phyloP scores from a whole-genome alignment of 106 monocot genomes.

The Dendrobium catenatum region DNA sequence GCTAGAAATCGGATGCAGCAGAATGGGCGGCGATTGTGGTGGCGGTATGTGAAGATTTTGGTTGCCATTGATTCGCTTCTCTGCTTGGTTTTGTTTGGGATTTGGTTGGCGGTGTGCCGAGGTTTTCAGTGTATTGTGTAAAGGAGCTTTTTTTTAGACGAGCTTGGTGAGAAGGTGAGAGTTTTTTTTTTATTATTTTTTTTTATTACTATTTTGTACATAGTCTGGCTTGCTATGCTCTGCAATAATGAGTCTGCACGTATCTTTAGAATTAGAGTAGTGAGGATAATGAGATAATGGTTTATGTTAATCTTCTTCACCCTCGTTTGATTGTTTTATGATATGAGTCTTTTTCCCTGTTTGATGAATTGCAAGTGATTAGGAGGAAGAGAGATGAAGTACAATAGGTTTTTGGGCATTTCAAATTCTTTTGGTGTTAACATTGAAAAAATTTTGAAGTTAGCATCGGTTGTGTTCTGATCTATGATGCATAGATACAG shows the following conservation, averaged over 20 bases:
- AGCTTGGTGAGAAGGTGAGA: too few species aligned
- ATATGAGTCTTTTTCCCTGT: neutral
- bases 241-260: neutral
- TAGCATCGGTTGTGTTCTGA: too few species aligned
- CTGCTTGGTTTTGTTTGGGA: constrained; percentile 31
- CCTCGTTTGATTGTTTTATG: neutral
- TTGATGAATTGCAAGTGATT: neutral
- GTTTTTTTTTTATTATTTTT: neutral
- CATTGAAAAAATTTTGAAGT: too few species aligned
- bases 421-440: too few species aligned
- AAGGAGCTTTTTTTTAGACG: neutral
- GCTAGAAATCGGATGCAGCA: neutral
- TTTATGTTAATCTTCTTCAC: neutral
- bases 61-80: constrained; percentile 19
- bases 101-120: constrained; percentile 36
- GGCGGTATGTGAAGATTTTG: constrained; percentile 33
- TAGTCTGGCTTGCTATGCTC: neutral
- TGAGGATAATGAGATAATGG: neutral
- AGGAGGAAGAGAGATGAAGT: neutral
- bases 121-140: constrained; percentile 24
- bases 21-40: constrained; percentile 21
- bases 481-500: too few species aligned
- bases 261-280: neutral
- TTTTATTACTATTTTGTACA: neutral
- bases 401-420: too few species aligned